These are phyloP conservation scores for Xylaria acuta DNA, from an alignment of 495 filamentous ascomycete genomes.

Conservation along the genomic window DNA sequence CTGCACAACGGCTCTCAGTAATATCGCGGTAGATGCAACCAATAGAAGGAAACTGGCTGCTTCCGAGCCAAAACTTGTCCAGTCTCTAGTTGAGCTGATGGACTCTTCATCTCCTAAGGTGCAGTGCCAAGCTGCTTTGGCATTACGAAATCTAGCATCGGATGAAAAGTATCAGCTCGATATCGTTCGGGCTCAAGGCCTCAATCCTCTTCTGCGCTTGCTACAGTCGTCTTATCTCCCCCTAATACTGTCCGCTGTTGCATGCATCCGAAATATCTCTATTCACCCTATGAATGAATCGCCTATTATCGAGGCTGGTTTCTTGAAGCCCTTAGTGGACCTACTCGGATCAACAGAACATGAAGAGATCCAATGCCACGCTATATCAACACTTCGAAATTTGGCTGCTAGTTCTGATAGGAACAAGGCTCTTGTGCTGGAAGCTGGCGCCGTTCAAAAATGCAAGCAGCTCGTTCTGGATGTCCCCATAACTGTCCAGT, in stretches of 20 bases:
- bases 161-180: conserved; percentile 99
- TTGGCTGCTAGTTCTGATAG: conserved; percentile 94
- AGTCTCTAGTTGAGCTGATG: conserved; percentile 94
- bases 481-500: conserved; percentile 93
- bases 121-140: conserved; percentile 95
- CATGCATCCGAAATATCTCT: conserved; percentile 97
- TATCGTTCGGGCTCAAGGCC: conserved; percentile 86
- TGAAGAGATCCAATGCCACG: conserved; percentile 98
- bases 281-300: conserved; percentile 99
- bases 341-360: conserved; percentile 94
- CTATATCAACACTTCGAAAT: conserved; percentile 95
- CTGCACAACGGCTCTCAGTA: conserved; percentile 97
- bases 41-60: conserved; percentile 91
- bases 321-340: conserved; percentile 91
- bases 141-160: conserved; percentile 92
- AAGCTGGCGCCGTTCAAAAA: conserved; percentile 96
- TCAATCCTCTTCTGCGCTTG: conserved; percentile 82
- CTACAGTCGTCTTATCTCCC: conserved; percentile 94
- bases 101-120: conserved; percentile 97
- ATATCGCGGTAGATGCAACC: conserved; percentile 92
- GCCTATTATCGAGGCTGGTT: conserved; percentile 98
- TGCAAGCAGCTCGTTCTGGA: conserved; percentile 96
- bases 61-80: conserved; percentile 86
- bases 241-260: conserved; percentile 94
- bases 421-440: conserved; percentile 94